These are phyloP conservation scores for Chalciporus piperatus DNA, from an alignment of 768 basidiomycete genomes.

Conservation along the genomic window DNA sequence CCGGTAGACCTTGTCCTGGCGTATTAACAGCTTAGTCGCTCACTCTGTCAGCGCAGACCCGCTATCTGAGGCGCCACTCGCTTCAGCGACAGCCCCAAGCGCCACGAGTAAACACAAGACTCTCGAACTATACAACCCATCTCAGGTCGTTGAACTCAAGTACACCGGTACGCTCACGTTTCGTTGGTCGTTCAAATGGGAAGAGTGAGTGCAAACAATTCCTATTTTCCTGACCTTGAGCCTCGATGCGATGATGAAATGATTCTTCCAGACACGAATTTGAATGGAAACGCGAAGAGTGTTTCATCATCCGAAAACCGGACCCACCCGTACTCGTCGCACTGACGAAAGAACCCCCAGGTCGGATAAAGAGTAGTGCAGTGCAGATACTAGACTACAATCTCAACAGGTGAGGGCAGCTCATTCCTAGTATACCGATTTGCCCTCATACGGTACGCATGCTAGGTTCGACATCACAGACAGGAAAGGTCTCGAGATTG, in stretches of 20 bases:
- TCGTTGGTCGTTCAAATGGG: constrained; percentile 80
- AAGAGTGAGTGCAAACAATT: constrained; percentile 54
- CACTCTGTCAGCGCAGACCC: constrained; percentile 51
- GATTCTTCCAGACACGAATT: constrained; percentile 60
- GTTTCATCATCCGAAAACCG: constrained; percentile 79
- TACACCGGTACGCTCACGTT: constrained; percentile 72
- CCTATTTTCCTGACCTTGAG: not conserved
- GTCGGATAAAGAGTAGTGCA: constrained; percentile 58
- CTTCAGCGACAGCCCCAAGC: constrained; percentile 61
- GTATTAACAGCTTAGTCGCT: not conserved
- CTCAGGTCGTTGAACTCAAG: constrained; percentile 64
- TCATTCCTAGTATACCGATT: not conserved
- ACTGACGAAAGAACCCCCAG: constrained; percentile 71
- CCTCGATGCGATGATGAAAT: not conserved
- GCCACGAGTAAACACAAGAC: constrained; percentile 70
- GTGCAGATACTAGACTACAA: constrained; percentile 86
- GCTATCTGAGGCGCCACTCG: constrained; percentile 66
- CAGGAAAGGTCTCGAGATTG: constrained; percentile 82
- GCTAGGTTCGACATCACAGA: constrained; percentile 80
- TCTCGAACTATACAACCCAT: constrained; percentile 74
- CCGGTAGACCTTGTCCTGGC: constrained; percentile 41
- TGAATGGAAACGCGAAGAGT: constrained; percentile 84
- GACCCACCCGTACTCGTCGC: constrained; percentile 86
- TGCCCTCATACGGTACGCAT: not conserved
- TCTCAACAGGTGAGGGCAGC: constrained; percentile 56